Conservation (phyloP, 352 stramenopile species). For the Phytophthora chlamydospora region DNA sequence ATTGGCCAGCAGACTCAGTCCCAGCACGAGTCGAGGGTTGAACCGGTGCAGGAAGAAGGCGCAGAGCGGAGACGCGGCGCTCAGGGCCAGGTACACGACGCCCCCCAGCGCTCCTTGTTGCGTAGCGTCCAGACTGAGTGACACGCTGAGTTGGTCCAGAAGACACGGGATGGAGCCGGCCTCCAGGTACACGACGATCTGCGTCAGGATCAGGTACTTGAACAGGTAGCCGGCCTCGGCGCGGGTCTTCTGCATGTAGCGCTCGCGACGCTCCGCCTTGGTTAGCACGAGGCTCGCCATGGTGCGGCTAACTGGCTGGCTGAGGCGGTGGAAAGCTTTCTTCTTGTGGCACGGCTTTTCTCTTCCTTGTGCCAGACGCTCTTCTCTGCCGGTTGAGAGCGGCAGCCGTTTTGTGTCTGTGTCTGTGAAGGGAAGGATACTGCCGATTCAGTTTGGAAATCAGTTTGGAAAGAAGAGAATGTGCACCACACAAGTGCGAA, state of each 20-base stretch:
- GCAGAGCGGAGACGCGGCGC: conserved; percentile 76
- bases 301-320: no score
- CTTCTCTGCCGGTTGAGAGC: conserved; percentile 12
- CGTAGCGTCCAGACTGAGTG: conserved; percentile 70
- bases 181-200: conserved; percentile 86
- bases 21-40: conserved; percentile 68
- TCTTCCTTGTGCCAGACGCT: not conserved
- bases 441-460: conserved; percentile 8
- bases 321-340: no score
- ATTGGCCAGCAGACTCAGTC: conserved; percentile 75
- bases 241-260: conserved; percentile 77
- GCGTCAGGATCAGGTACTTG: conserved; percentile 87
- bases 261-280: conserved; percentile 66
- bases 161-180: conserved; percentile 82
- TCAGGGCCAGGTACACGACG: conserved; percentile 82
- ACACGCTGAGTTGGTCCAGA: conserved; percentile 78
- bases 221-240: conserved; percentile 82
- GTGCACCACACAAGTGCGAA: not conserved
- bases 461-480: not conserved
- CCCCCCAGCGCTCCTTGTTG: conserved; percentile 78
- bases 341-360: not conserved
- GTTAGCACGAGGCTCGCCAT: conserved; percentile 52
- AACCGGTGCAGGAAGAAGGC: conserved; percentile 77
- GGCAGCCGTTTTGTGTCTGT: not conserved
- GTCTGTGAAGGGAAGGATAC: conserved; percentile 11